phyloP scores from a whole-genome alignment of 1,139 yeast genomes.

The Kodamaea plutei region DNA sequence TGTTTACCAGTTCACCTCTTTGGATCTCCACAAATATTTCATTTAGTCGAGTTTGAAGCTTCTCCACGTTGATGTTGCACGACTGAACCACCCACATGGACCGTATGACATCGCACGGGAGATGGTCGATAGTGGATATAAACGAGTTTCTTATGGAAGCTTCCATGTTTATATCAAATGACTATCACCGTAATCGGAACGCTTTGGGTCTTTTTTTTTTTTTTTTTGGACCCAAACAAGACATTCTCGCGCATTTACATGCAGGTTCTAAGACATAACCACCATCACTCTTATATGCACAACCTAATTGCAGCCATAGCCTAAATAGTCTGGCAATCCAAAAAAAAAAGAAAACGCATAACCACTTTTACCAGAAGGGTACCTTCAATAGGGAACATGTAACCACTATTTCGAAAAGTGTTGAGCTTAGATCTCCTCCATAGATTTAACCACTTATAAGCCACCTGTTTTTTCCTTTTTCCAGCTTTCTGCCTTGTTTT shows the following conservation, averaged over 20 bases:
- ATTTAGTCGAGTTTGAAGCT: constrained; percentile 12
- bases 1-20: constrained; percentile 5
- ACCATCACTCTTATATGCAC: background rate
- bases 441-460: background rate
- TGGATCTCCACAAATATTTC: constrained; percentile 7
- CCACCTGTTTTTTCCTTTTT: too few relatives aligned
- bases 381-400: too few relatives aligned
- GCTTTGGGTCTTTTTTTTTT: too few relatives aligned
- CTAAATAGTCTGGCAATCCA: too few relatives aligned
- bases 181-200: too few relatives aligned
- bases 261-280: background rate
- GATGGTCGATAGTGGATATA: constrained; percentile 43
- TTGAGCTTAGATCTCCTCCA: too few relatives aligned
- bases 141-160: constrained; percentile 25
- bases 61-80: constrained; percentile 29
- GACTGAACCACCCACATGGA: constrained; percentile 45
- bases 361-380: too few relatives aligned
- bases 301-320: background rate
- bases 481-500: too few relatives aligned
- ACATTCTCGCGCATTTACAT: background rate
- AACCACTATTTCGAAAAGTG: too few relatives aligned
- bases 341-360: too few relatives aligned
- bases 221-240: too few relatives aligned
- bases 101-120: constrained; percentile 44
- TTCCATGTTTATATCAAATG: constrained; percentile 7